Percentiles rank a stretch among this genome's conserved stretches.
Conservation (phyloP, 1,284 basidiomycete species). For the Tilletia caries region DNA sequence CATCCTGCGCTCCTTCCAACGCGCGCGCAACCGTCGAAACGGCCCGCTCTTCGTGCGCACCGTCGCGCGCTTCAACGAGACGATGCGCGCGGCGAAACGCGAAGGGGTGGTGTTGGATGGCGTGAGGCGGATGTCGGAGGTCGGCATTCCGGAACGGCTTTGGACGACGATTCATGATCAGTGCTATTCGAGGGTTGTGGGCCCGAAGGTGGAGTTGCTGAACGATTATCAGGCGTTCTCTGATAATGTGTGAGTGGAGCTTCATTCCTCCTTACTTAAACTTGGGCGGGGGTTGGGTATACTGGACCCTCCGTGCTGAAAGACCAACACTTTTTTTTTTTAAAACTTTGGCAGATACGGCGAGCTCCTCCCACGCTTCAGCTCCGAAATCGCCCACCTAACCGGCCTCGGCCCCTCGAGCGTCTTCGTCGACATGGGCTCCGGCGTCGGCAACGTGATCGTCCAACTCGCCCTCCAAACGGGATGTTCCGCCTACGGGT, state of each 20-base stretch:
- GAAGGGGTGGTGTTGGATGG: slow-evolving; percentile 51
- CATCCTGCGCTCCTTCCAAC: slow-evolving; percentile 58
- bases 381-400: slow-evolving; percentile 54
- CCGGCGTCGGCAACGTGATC: slow-evolving; percentile 61
- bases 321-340: slow-evolving; percentile 11
- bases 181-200: slow-evolving; percentile 60
- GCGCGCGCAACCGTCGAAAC: slow-evolving; percentile 58
- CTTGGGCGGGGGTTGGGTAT: too few species aligned
- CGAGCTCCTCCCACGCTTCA: slow-evolving; percentile 55
- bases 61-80: slow-evolving; percentile 58
- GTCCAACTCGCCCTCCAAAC: slow-evolving; percentile 61
- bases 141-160: slow-evolving; percentile 51
- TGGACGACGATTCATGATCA: slow-evolving; percentile 60
- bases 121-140: slow-evolving; percentile 35
- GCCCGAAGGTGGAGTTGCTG: slow-evolving; percentile 58
- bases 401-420: slow-evolving; percentile 49
- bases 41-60: slow-evolving; percentile 58
- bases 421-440: slow-evolving; percentile 60
- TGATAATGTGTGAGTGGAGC: slow-evolving; percentile 39
- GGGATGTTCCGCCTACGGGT: slow-evolving; percentile 57
- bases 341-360: slow-evolving; percentile 52
- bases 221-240: slow-evolving; percentile 56
- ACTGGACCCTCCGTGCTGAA: too few species aligned
- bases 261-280: background rate
- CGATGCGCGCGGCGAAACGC: slow-evolving; percentile 54